These are phyloP conservation scores for Malus domestica DNA, from an alignment of 306 rosid genomes.

Conservation along the genomic window DNA sequence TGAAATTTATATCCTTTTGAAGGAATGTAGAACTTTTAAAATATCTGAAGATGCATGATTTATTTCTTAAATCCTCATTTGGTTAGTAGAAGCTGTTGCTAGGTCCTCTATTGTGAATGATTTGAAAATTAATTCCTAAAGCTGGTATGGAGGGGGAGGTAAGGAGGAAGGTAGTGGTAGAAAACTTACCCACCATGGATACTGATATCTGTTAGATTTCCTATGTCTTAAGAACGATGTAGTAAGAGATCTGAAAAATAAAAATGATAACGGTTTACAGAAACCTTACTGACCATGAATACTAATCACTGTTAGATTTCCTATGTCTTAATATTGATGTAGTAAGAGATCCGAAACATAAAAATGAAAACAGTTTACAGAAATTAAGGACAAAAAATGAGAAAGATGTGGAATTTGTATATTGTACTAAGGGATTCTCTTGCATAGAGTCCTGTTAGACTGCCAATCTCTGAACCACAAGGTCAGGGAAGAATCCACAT, in stretches of 20 bases:
- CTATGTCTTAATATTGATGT: background rate
- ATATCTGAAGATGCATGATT: background rate
- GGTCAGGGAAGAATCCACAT: background rate
- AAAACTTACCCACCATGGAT: background rate
- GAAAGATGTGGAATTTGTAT: background rate
- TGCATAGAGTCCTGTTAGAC: background rate
- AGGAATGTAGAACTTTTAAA: background rate
- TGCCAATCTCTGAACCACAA: background rate
- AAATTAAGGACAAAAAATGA: background rate
- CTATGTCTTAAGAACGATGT: background rate
- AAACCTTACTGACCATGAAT: background rate
- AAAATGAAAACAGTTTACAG: background rate
- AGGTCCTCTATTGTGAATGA: background rate
- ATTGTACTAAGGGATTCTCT: background rate
- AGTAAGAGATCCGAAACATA: background rate
- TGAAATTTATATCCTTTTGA: background rate
- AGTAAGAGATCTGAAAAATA: background rate
- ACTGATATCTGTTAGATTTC: background rate
- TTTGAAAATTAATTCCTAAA: background rate
- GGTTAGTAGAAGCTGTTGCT: background rate
- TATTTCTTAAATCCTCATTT: background rate
- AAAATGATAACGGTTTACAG: background rate
- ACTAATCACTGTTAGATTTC: background rate
- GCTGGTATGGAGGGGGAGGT: background rate
- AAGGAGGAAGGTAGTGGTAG: background rate